These are phyloP conservation scores for Podaxis sp. DNA, from an alignment of 768 basidiomycete species.

Conservation along the genomic window DNA sequence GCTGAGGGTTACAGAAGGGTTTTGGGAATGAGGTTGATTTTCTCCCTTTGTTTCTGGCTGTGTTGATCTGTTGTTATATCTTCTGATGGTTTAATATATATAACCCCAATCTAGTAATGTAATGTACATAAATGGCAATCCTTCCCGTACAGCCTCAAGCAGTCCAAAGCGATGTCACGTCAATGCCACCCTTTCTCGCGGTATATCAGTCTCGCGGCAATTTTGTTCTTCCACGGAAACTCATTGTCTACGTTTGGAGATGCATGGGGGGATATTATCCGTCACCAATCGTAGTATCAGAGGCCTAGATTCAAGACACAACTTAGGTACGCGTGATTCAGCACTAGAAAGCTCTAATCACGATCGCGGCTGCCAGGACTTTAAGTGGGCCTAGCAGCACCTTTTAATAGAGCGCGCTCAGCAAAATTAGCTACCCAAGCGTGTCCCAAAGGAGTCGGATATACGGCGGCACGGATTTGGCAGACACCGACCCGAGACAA, in stretches of 20 bases:
- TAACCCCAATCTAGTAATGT: not conserved
- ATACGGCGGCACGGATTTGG: not conserved
- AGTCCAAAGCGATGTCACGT: not conserved
- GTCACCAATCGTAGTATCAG: too few relatives aligned
- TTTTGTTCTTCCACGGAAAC: too few relatives aligned
- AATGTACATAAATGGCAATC: conserved; percentile 8
- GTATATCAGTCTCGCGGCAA: too few relatives aligned
- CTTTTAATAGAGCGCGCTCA: not conserved
- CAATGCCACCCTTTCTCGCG: not conserved
- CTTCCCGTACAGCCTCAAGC: not conserved
- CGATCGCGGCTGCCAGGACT: not conserved
- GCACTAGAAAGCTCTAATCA: not conserved
- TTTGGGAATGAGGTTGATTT: not conserved
- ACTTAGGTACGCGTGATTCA: not conserved
- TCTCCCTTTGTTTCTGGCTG: conserved; percentile 2
- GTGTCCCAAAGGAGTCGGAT: not conserved
- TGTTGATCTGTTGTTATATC: not conserved
- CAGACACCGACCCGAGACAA: not conserved
- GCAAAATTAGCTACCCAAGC: not conserved
- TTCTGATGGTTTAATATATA: not conserved
- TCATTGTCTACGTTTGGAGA: too few relatives aligned
- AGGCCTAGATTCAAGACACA: too few relatives aligned
- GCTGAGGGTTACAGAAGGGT: not conserved
- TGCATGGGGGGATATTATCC: too few relatives aligned
- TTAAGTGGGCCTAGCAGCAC: not conserved